These are phyloP conservation scores for Extremus antarcticus DNA, from an alignment of 495 filamentous ascomycete genomes.

Conservation along the genomic window DNA sequence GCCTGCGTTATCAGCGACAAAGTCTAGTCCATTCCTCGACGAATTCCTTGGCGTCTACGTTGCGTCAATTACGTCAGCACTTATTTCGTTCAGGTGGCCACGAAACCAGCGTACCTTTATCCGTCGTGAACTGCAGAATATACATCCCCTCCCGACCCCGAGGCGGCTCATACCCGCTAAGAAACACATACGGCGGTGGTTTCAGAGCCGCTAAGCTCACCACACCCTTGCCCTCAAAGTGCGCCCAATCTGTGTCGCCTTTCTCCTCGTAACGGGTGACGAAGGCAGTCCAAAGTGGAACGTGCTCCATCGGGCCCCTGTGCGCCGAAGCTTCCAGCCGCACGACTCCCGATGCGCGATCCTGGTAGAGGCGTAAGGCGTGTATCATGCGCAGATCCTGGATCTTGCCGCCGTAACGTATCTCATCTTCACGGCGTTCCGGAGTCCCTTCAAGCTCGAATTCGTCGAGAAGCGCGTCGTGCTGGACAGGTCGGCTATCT, in stretches of 20 bases:
- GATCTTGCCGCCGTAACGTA: constrained; percentile 57
- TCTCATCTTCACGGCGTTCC: constrained; percentile 47
- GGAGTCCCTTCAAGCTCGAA: constrained; percentile 4
- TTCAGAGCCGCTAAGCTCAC: constrained; percentile 14
- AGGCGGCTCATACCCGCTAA: constrained; percentile 5
- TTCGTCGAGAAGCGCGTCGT: constrained; percentile 35
- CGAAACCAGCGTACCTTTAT: constrained; percentile 5
- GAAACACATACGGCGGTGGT: constrained; percentile 15
- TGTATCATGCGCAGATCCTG: constrained; percentile 61
- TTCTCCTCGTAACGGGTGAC: constrained; percentile 24
- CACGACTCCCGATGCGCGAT: constrained; percentile 49
- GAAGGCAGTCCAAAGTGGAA: constrained; percentile 34
- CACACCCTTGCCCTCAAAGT: constrained; percentile 1
- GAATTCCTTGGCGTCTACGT: neutral
- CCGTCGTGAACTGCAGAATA: constrained; percentile 7
- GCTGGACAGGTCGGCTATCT: constrained; percentile 43
- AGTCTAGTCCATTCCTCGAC: neutral
- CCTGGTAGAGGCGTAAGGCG: constrained; percentile 59
- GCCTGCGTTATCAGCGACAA: neutral
- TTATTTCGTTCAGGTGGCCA: too few relatives aligned
- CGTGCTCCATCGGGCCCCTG: constrained; percentile 24
- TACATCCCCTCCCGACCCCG: constrained; percentile 3
- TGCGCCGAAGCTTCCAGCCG: constrained; percentile 39
- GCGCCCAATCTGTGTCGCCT: constrained; percentile 4
- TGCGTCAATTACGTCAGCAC: too few relatives aligned